Percentiles rank a stretch among this genome's conserved stretches.
These are phyloP conservation scores for Phytophthora idaei DNA, from an alignment of 352 stramenopile species.

Conservation along the genomic window DNA sequence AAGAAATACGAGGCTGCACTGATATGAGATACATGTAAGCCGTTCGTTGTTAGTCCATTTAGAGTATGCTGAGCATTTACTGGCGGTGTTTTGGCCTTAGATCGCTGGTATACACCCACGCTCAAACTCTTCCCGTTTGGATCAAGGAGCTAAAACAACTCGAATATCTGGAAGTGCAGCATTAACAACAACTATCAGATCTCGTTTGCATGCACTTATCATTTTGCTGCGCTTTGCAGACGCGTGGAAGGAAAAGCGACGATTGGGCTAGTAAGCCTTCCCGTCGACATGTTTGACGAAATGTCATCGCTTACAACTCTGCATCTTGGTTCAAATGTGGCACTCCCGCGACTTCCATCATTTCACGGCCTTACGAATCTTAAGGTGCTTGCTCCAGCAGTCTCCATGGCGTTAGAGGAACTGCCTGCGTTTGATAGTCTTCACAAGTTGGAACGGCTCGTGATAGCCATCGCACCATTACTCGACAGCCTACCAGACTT, in stretches of 20 bases:
- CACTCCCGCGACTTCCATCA: no score
- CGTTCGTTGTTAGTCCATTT: neutral
- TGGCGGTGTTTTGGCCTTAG: neutral
- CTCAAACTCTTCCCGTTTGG: neutral
- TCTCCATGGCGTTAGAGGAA: neutral
- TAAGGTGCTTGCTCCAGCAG: no score
- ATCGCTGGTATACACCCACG: neutral
- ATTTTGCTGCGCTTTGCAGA: neutral
- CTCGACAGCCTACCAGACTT: constrained; percentile 16
- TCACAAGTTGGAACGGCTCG: constrained; percentile 25
- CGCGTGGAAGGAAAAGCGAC: neutral
- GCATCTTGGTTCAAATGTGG: no score
- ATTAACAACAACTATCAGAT: no score
- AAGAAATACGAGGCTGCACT: constrained; percentile 29
- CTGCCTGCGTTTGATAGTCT: constrained; percentile 24
- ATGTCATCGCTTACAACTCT: no score
- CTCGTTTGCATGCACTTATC: no score
- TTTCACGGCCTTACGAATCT: no score
- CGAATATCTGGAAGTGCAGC: neutral
- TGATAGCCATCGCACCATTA: constrained; percentile 6
- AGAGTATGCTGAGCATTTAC: neutral
- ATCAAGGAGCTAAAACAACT: neutral
- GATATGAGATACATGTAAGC: constrained; percentile 35
- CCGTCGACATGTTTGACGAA: no score
- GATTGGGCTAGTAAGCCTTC: neutral